These are phyloP conservation scores for Aspergillus baeticus DNA, from an alignment of 495 filamentous ascomycete species.

Conservation along the genomic window DNA sequence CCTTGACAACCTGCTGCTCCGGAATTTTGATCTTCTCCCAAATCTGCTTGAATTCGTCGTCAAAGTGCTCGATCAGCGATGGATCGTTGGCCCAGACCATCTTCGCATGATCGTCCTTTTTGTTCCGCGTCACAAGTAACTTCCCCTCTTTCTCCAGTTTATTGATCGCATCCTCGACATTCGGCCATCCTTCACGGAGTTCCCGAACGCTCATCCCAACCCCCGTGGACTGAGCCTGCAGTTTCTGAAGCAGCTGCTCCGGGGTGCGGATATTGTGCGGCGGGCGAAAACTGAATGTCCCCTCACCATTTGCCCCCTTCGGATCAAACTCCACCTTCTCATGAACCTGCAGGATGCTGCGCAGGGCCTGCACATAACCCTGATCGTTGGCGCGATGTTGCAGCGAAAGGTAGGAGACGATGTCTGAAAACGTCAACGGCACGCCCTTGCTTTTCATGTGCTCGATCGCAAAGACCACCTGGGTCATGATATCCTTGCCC, in stretches of 20 bases:
- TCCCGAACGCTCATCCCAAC: slow-evolving; percentile 80
- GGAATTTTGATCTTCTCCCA: slow-evolving; percentile 85
- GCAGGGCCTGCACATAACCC: slow-evolving; percentile 43
- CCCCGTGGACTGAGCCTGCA: slow-evolving; percentile 79
- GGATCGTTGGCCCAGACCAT: slow-evolving; percentile 90
- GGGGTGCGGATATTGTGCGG: slow-evolving; percentile 73
- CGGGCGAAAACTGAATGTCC: slow-evolving; percentile 75
- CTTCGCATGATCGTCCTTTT: slow-evolving; percentile 84
- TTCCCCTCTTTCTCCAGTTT: slow-evolving; percentile 74
- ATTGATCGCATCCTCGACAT: slow-evolving; percentile 72
- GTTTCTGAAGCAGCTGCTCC: slow-evolving; percentile 71
- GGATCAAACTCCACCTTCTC: slow-evolving; percentile 70
- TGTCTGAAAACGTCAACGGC: slow-evolving; percentile 67
- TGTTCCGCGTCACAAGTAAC: slow-evolving; percentile 81
- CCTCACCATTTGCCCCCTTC: slow-evolving; percentile 55
- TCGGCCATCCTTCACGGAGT: slow-evolving; percentile 91
- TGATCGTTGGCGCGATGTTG: slow-evolving; percentile 50
- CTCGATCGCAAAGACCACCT: slow-evolving; percentile 78
- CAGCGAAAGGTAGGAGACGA: slow-evolving; percentile 73
- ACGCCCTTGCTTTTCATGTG: slow-evolving; percentile 77
- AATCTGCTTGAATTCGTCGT: slow-evolving; percentile 75
- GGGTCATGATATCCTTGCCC: slow-evolving; percentile 76
- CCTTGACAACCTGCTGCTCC: slow-evolving; percentile 68
- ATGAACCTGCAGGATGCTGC: slow-evolving; percentile 49
- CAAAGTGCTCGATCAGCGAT: slow-evolving; percentile 69